A percentile compares a stretch with the other conserved stretches of the same genome.
These are phyloP conservation scores for Musa schizocarpa DNA, from an alignment of 176 grass and related monocot genomes.

Conservation along the genomic window DNA sequence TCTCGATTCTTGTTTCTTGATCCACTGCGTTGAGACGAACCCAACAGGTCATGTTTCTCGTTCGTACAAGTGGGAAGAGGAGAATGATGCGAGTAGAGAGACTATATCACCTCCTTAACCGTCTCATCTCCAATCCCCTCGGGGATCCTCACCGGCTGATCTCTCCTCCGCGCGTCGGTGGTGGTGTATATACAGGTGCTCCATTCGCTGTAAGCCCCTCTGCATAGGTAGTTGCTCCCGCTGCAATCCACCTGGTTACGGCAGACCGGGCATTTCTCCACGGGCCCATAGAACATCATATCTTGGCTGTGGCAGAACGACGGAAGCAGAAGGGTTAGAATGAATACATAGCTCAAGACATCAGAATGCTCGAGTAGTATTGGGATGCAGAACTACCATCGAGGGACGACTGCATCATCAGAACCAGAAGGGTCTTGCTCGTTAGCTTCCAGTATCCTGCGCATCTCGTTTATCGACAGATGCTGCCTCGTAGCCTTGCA, in stretches of 20 bases:
- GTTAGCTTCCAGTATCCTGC: conserved; percentile 68
- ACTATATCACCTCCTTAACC: conserved; percentile 30
- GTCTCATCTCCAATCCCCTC: conserved; percentile 35
- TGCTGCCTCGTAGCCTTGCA: conserved; percentile 47
- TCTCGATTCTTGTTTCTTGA: conserved; percentile 35
- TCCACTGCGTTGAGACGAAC: conserved; percentile 34
- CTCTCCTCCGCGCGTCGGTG: conserved; percentile 32
- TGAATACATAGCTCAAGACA: background rate
- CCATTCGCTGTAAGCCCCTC: conserved; percentile 49
- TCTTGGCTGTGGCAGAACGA: conserved; percentile 36
- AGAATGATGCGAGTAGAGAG: background rate
- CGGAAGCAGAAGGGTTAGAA: background rate
- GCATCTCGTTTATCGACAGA: conserved; percentile 60
- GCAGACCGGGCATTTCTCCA: conserved; percentile 54
- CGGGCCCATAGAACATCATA: conserved; percentile 70
- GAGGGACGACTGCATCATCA: conserved; percentile 49
- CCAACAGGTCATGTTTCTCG: background rate
- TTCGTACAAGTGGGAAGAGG: background rate
- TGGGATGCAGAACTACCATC: conserved; percentile 33
- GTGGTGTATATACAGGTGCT: conserved; percentile 39
- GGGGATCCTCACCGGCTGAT: conserved; percentile 33
- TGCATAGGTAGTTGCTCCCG: conserved; percentile 49
- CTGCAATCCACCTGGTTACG: conserved; percentile 44
- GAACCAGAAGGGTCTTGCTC: conserved; percentile 47
- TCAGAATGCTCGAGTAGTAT: background rate